Conservation (phyloP, 2,329 filamentous ascomycete genomes). For the Aspergillus nomiae region DNA sequence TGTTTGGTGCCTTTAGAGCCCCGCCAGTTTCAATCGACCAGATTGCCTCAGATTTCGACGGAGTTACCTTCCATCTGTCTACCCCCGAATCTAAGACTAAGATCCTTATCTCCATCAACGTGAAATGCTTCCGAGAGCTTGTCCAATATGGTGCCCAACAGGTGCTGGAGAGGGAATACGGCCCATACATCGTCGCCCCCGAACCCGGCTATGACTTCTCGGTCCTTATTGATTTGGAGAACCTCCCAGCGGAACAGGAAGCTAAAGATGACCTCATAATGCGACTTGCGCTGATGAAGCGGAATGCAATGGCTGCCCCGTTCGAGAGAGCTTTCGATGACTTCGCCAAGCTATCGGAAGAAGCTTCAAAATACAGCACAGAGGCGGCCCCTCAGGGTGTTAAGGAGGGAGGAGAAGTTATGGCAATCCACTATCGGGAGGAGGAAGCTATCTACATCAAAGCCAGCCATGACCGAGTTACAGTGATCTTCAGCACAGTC, state of each 20-base stretch:
- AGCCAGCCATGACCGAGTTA: constrained; percentile 94
- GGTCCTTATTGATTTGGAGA: constrained; percentile 83
- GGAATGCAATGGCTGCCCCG: constrained; percentile 97
- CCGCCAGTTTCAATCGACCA: constrained; percentile 90
- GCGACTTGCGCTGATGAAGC: constrained; percentile 88
- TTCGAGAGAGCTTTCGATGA: constrained; percentile 97
- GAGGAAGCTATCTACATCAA: constrained; percentile 99
- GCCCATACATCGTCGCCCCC: constrained; percentile 80
- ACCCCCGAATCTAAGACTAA: constrained; percentile 92
- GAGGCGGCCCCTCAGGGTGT: constrained; percentile 93
- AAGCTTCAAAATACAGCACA: constrained; percentile 87
- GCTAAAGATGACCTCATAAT: constrained; percentile 82
- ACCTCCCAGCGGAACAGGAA: constrained; percentile 80
- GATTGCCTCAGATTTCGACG: constrained; percentile 98
- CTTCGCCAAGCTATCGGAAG: constrained; percentile 81
- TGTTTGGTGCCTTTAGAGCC: constrained; percentile 58
- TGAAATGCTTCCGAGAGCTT: constrained; percentile 92
- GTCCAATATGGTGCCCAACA: constrained; percentile 89
- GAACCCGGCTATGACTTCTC: constrained; percentile 97
- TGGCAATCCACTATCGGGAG: constrained; percentile 97
- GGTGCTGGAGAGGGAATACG: constrained; percentile 93
- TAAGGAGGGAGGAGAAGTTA: constrained; percentile 84
- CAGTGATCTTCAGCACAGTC: constrained; percentile 97
- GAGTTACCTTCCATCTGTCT: constrained; percentile 97
- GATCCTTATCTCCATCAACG: constrained; percentile 90